Evolutionary conservation across 768 basidiomycete genomes (phyloP).

Genomic region (Boletellus emodensis): DNA sequence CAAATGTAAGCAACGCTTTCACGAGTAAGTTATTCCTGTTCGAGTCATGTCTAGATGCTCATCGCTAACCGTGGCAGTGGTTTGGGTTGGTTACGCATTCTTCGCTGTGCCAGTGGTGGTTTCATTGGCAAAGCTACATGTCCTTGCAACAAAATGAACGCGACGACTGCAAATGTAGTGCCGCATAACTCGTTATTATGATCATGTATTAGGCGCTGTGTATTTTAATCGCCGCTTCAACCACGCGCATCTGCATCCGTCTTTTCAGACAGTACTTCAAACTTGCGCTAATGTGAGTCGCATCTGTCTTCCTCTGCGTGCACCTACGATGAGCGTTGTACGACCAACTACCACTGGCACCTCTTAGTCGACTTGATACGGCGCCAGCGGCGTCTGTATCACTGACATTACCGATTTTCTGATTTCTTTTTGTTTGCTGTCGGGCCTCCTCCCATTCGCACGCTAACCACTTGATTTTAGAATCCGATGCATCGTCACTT

Average conservation of each 20-base stretch:
- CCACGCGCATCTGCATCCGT: not conserved
- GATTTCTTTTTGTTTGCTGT: constrained; percentile 26
- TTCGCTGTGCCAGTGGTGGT: constrained; percentile 66
- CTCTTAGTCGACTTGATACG: constrained; percentile 83
- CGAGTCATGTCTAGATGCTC: not conserved
- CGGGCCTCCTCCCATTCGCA: not conserved
- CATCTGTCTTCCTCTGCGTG: constrained; percentile 3
- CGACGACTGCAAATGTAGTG: not conserved
- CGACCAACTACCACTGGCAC: constrained; percentile 71
- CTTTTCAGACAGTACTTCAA: not conserved
- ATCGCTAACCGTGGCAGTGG: constrained; percentile 44
- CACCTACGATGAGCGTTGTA: constrained; percentile 78
- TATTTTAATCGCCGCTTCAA: constrained; percentile 20
- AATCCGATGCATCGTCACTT: not conserved
- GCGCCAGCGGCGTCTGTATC: constrained; percentile 41
- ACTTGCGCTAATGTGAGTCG: constrained; percentile 13
- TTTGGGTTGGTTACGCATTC: constrained; percentile 76
- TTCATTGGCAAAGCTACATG: constrained; percentile 64
- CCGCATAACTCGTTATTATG: not conserved
- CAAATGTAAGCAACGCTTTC: constrained; percentile 66
- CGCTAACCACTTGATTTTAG: constrained; percentile 21
- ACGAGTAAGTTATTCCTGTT: constrained; percentile 49
- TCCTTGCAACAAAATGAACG: constrained; percentile 43
- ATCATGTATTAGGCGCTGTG: too few species aligned
- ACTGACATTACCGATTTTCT: constrained; percentile 76